These are phyloP conservation scores for Coleophoma cylindrospora DNA, from an alignment of 2,329 filamentous ascomycete genomes.

Conservation along the genomic window DNA sequence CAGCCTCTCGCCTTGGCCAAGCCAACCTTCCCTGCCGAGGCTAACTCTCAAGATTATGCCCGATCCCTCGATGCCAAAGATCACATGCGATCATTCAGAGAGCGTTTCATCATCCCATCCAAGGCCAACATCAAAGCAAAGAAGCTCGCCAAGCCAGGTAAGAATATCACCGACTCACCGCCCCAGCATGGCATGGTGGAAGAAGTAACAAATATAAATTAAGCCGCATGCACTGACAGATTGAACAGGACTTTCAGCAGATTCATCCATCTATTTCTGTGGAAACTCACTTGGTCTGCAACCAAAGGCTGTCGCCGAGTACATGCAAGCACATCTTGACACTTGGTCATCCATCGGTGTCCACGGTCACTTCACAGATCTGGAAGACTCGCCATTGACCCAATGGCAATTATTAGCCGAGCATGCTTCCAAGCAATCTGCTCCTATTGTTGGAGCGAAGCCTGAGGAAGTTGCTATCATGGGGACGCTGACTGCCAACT, in stretches of 20 bases:
- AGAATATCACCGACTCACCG: conserved; percentile 1
- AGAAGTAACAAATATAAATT: conserved; percentile 1
- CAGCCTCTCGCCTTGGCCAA: conserved; percentile 9
- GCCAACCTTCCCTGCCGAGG: conserved; percentile 41
- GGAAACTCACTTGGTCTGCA: conserved; percentile 88
- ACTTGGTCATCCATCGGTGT: conserved; percentile 85
- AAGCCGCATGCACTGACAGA: conserved; percentile 1
- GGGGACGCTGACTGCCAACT: conserved; percentile 73
- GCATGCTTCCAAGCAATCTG: conserved; percentile 63
- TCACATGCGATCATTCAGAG: conserved; percentile 52
- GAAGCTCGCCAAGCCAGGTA: conserved; percentile 38
- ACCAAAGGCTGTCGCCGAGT: conserved; percentile 60
- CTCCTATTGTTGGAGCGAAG: conserved; percentile 69
- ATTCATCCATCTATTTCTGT: conserved; percentile 71
- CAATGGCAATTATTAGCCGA: conserved; percentile 79
- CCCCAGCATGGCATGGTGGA: conserved; percentile 2
- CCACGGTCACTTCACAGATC: conserved; percentile 71
- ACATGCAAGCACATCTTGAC: conserved; percentile 68
- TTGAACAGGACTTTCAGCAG: conserved; percentile 18
- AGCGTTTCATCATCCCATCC: conserved; percentile 74
- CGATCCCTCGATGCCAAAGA: conserved; percentile 54
- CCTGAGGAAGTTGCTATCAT: conserved; percentile 77
- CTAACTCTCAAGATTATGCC: conserved; percentile 43
- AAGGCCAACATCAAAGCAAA: conserved; percentile 65
- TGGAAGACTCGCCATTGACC: conserved; percentile 62